These are phyloP conservation scores for Lolium multiflorum DNA, from an alignment of 176 grass and related monocot species.

Conservation along the genomic window DNA sequence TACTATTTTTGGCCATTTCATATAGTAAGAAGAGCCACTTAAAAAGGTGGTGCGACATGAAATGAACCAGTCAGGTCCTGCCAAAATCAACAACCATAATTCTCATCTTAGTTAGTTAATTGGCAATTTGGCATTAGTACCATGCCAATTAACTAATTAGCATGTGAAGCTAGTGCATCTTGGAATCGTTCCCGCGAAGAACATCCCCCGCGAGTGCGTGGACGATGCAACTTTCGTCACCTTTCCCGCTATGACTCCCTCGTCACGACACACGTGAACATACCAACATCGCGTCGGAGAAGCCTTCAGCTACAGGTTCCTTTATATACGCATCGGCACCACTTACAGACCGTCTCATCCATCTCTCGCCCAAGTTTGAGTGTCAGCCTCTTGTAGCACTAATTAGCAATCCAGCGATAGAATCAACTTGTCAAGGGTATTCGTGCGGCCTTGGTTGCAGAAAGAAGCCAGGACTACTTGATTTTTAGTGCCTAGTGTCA, in stretches of 20 bases:
- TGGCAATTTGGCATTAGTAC: neutral
- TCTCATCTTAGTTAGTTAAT: neutral
- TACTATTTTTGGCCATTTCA: neutral
- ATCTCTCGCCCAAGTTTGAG: too few relatives aligned
- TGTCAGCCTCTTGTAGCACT: neutral
- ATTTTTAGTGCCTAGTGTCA: neutral
- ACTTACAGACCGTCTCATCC: too few relatives aligned
- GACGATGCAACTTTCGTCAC: neutral
- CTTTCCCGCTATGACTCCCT: neutral
- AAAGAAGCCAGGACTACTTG: neutral
- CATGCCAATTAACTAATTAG: neutral
- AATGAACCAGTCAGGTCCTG: neutral
- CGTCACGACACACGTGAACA: constrained; percentile 28
- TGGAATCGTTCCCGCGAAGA: constrained; percentile 4
- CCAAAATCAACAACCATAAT: neutral
- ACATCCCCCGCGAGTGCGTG: constrained; percentile 1
- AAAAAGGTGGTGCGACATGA: neutral
- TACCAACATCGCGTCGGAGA: neutral
- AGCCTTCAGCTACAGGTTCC: neutral
- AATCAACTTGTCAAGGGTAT: neutral
- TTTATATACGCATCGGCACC: neutral
- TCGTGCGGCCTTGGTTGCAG: neutral
- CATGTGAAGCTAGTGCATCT: constrained; percentile 32
- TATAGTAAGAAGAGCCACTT: neutral
- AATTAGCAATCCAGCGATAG: neutral